These are phyloP conservation scores for Eucommia ulmoides DNA, from an alignment of 257 asterid genomes.

Conservation along the genomic window DNA sequence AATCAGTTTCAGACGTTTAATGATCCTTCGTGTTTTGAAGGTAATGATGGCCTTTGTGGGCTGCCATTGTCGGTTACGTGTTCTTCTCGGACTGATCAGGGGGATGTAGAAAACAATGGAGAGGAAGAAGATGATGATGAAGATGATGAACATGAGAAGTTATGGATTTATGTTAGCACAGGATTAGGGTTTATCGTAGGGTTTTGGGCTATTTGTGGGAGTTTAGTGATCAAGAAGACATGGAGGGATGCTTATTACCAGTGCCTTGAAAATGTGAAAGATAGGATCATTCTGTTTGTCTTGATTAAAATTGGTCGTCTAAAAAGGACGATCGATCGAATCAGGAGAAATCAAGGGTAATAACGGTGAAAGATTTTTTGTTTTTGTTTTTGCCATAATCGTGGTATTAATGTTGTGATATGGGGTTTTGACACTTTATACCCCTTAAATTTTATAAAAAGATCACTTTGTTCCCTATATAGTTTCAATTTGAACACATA, in stretches of 20 bases:
- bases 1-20: conserved; percentile 10
- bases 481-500: too few species aligned
- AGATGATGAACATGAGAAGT: background rate
- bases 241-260: conserved; percentile 7
- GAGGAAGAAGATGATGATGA: conserved; percentile 1
- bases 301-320: background rate
- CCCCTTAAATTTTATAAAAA: too few species aligned
- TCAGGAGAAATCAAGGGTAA: too few species aligned
- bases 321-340: background rate
- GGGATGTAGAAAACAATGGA: background rate
- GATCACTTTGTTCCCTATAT: too few species aligned
- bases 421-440: too few species aligned
- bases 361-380: too few species aligned
- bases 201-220: conserved; percentile 7
- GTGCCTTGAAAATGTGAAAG: background rate
- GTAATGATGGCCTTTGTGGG: conserved; percentile 12
- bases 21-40: conserved; percentile 10
- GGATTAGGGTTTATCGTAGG: conserved; percentile 5
- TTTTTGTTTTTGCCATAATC: too few species aligned
- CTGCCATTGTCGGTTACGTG: conserved; percentile 7
- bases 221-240: conserved; percentile 1
- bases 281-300: background rate
- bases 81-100: background rate
- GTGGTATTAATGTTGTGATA: too few species aligned
- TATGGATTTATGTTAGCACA: background rate